Conservation (phyloP, 192 early-diverging fungal species). For the Coemansia sp. region DNA sequence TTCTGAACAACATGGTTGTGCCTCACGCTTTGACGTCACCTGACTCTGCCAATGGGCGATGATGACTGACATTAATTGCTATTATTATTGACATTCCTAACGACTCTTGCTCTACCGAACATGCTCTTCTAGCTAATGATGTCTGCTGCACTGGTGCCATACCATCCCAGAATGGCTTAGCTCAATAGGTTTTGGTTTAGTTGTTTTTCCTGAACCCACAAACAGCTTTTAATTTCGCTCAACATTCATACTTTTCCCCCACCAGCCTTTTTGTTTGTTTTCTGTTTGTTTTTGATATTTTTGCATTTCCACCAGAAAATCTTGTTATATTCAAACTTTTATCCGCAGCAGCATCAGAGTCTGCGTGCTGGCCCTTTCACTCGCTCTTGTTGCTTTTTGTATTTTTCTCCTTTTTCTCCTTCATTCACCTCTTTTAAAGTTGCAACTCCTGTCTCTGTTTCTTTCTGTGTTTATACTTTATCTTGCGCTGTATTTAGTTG, state of each 20-base stretch:
- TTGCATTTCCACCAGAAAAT: no score
- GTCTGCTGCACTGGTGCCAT: neutral
- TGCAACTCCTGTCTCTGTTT: neutral
- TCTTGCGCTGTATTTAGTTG: neutral
- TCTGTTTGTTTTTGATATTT: no score
- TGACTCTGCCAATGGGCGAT: no score
- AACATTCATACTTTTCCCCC: no score
- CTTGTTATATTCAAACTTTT: neutral
- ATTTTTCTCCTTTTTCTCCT: neutral
- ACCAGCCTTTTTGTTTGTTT: no score
- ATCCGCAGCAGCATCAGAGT: neutral
- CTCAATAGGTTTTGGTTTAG: neutral
- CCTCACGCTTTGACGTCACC: no score
- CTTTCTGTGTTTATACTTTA: neutral
- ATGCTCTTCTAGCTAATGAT: no score
- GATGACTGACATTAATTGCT: no score
- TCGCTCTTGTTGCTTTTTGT: neutral
- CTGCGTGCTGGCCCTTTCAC: neutral
- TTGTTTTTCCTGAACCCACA: neutral
- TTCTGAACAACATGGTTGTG: no score
- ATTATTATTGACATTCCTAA: no score
- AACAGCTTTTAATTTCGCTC: neutral
- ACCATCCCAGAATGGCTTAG: neutral
- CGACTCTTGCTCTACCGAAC: no score
- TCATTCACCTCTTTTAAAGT: neutral